Evolutionary conservation across 169 alveolate species (phyloP), one percentile per base, ranked within the genome.

Genomic region (Babesia divergens): DNA sequence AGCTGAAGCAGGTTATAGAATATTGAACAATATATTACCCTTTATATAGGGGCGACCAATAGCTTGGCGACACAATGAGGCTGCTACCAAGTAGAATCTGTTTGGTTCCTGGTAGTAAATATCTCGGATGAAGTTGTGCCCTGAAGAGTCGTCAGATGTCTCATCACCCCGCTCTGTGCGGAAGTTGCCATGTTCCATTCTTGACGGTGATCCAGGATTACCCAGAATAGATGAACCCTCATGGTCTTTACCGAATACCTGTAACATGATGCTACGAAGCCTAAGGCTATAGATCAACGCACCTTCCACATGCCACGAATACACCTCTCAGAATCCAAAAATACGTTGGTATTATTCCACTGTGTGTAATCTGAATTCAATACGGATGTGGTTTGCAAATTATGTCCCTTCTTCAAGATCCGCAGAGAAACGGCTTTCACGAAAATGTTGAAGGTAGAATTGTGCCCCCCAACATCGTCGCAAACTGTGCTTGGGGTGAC

Each of bases 61-160:
- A 2, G 75, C 59, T 8, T 75, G 62, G n/a, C 84, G 86, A 43
- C 86, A 85, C 3, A 85, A 55, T 24, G 91, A 85, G 6, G 90
- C 74, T 4, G 87, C 85, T 32, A 66, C 74, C 49, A 85, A 53
- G 53, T 85, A 85, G 54, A 81, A 85, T 52, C 87, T 65, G 32
- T 81, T 81, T 37, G 75, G 80, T 51, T 70, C 89, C 14, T 75
- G 38, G 55, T 68, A 75, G 37, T 81, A 65, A 44, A 85, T 74
- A 22, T 85, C 91, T 6, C 67, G 40, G 14, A 85, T 74, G 60
- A 85, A 85, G 46, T 52, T 70, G 32, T 46, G 52, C 0, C 55
- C 60, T 4, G 38, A 2, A 20, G 54, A 29, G 9, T 55, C 52
- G 5, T 22, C 24, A 11, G 28, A n/a, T 6, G 20, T 3, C 37